phyloP scores from a whole-genome alignment of 2,329 filamentous ascomycete species.

The Cytospora chrysosperma region DNA sequence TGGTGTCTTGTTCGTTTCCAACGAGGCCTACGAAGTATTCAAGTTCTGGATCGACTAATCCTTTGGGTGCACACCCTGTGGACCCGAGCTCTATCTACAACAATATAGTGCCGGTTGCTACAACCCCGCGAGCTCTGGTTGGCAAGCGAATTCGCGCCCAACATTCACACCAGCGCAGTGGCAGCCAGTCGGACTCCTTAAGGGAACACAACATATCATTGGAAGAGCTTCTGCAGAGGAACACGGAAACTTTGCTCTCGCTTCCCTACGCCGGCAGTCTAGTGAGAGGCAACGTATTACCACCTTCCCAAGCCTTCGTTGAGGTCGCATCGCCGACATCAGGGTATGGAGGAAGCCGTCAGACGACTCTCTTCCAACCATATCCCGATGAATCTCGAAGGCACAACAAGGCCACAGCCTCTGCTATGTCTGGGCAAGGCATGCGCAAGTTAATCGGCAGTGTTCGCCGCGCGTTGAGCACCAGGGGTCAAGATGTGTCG shows the following conservation, averaged over 20 bases:
- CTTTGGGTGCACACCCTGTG: constrained; percentile 56
- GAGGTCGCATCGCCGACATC: constrained; percentile 59
- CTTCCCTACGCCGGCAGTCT: constrained; percentile 76
- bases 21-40: constrained; percentile 46
- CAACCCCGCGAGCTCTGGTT: constrained; percentile 56
- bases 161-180: constrained; percentile 73
- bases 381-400: constrained; percentile 37
- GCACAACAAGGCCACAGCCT: constrained; percentile 49
- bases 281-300: constrained; percentile 81
- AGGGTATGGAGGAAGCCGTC: constrained; percentile 43
- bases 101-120: constrained; percentile 51
- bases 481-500: constrained; percentile 45
- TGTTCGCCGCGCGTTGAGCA: constrained; percentile 79
- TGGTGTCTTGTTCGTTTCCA: constrained; percentile 64
- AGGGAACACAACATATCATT: constrained; percentile 61
- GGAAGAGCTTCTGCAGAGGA: constrained; percentile 48
- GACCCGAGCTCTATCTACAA: constrained; percentile 50
- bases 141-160: constrained; percentile 59
- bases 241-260: constrained; percentile 58
- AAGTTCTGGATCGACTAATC: constrained; percentile 41
- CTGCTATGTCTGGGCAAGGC: constrained; percentile 67
- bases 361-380: constrained; percentile 54
- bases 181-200: constrained; percentile 82
- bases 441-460: constrained; percentile 86
- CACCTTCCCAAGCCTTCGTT: constrained; percentile 79